Conservation (phyloP, 2,329 filamentous ascomycete species). For the Chrysosporium keratinophilum region DNA sequence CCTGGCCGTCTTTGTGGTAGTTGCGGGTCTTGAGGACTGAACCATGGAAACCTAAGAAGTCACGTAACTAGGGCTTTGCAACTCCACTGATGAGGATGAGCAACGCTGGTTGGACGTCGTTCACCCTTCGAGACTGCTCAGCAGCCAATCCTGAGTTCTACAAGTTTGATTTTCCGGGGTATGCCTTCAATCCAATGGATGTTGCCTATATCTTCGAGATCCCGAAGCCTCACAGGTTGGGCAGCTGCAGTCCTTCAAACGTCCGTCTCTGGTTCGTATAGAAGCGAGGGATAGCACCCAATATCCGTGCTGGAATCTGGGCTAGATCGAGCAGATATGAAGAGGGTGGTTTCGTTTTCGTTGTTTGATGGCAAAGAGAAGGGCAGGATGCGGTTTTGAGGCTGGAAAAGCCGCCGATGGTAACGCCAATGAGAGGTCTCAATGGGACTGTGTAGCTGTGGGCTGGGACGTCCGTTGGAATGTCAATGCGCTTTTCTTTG, state of each 20-base stretch:
- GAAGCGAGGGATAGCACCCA: background rate
- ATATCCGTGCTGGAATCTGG: background rate
- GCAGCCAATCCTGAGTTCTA: background rate
- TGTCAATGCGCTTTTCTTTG: background rate
- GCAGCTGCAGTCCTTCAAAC: conserved; percentile 17
- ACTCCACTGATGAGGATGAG: conserved; percentile 2
- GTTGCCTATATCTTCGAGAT: background rate
- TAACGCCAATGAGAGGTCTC: conserved; percentile 8
- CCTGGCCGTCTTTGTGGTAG: background rate
- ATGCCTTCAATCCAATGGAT: conserved; percentile 8
- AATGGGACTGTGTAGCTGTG: background rate
- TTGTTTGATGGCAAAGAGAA: background rate
- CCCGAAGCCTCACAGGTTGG: conserved; percentile 33
- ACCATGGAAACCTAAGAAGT: conserved; percentile 8
- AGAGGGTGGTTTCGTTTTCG: background rate
- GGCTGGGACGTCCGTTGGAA: background rate
- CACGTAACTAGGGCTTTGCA: conserved; percentile 1
- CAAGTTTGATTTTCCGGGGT: conserved; percentile 7
- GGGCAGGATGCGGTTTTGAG: background rate
- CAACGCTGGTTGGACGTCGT: conserved; percentile 2
- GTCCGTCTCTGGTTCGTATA: background rate
- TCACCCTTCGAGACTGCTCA: background rate
- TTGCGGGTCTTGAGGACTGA: conserved; percentile 10
- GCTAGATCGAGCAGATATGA: background rate
- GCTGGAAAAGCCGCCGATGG: background rate